Conservation (phyloP, 129 eudicot genomes). For the Tagetes erecta region DNA sequence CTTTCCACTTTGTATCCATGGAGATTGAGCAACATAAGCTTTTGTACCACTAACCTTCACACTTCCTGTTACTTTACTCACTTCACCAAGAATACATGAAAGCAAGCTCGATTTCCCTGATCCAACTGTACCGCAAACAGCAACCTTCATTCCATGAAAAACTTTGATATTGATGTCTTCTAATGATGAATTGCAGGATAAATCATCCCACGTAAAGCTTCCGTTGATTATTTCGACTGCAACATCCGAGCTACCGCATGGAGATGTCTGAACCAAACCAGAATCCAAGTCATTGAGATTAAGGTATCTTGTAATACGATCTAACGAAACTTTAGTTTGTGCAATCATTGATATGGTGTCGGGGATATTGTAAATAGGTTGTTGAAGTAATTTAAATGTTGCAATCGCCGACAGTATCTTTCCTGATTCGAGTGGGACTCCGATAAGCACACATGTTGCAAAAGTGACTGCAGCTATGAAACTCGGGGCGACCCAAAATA, state of each 20-base stretch:
- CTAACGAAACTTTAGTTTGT: slow-evolving; percentile 94
- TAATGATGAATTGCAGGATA: slow-evolving; percentile 43
- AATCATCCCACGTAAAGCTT: slow-evolving; percentile 67
- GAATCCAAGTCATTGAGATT: slow-evolving; percentile 58
- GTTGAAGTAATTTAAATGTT: slow-evolving; percentile 80
- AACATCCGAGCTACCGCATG: slow-evolving; percentile 37
- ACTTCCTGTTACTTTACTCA: slow-evolving; percentile 66
- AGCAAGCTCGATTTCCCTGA: slow-evolving; percentile 90
- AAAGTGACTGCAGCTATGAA: slow-evolving; percentile 74
- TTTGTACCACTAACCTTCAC: slow-evolving; percentile 62
- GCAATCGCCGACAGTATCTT: slow-evolving; percentile 83
- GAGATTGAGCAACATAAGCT: slow-evolving; percentile 87
- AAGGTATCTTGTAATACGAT: slow-evolving; percentile 72
- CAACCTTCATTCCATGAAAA: slow-evolving; percentile 71
- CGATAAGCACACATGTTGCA: slow-evolving; percentile 64
- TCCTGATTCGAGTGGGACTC: slow-evolving; percentile 82
- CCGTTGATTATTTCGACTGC: slow-evolving; percentile 68
- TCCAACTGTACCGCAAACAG: slow-evolving; percentile 88
- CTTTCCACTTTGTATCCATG: slow-evolving; percentile 96
- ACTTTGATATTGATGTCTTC: slow-evolving; percentile 59
- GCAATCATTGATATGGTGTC: slow-evolving; percentile 71
- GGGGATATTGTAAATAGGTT: slow-evolving; percentile 79
- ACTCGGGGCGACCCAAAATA: slow-evolving; percentile 80
- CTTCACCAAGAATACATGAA: slow-evolving; percentile 77
- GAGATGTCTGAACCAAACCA: slow-evolving; percentile 57